Conservation (phyloP, 2,329 filamentous ascomycete species). For the Colletotrichum tabaci region DNA sequence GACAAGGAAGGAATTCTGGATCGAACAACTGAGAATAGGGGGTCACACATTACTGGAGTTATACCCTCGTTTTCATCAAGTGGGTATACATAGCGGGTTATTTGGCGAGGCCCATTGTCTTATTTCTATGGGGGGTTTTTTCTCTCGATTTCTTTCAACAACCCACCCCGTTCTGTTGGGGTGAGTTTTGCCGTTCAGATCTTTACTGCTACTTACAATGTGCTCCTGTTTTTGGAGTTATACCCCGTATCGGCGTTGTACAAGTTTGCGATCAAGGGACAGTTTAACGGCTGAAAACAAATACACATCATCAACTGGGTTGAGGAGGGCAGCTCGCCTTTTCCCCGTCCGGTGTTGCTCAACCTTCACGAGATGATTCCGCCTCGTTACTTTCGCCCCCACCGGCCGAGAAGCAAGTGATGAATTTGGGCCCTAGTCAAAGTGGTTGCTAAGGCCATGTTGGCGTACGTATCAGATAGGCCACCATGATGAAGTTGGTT, state of each 20-base stretch:
- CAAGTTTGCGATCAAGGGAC: conserved; percentile 1
- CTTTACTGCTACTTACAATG: conserved; percentile 15
- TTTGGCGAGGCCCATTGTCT: neutral
- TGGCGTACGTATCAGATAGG: no score
- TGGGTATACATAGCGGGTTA: neutral
- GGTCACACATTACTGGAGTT: neutral
- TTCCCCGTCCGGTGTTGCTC: neutral
- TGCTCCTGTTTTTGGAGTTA: conserved; percentile 24
- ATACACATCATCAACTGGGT: conserved; percentile 27
- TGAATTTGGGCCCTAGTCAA: neutral
- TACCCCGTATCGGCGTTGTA: conserved; percentile 28
- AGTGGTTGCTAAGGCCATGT: no score
- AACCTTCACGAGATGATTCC: neutral
- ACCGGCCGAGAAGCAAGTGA: neutral
- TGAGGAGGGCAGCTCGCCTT: conserved; percentile 47
- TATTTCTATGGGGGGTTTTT: neutral
- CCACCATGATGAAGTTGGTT: no score
- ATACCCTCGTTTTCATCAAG: neutral
- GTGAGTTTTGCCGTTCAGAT: neutral
- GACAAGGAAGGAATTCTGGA: neutral
- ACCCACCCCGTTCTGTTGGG: neutral
- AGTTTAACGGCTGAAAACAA: neutral
- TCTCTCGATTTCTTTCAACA: neutral
- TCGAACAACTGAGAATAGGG: neutral
- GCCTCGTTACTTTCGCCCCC: neutral